Conservation (phyloP, 257 asterid genomes). For the Primulina huaijiensis region DNA sequence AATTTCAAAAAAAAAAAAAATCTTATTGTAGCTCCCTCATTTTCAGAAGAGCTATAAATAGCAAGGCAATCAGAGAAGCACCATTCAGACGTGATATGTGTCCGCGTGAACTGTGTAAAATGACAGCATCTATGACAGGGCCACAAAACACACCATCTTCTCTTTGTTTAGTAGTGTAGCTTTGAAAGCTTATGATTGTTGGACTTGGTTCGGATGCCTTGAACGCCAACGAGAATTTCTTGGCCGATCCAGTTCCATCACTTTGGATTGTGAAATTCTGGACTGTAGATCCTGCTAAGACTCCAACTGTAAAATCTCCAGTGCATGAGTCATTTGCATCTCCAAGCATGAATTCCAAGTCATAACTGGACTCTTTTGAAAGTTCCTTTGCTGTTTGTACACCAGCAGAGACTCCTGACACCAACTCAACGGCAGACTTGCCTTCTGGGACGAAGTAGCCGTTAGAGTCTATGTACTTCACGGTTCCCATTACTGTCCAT, state of each 20-base stretch:
- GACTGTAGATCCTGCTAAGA: conserved; percentile 44
- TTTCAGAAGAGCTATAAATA: conserved; percentile 31
- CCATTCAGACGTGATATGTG: conserved; percentile 15
- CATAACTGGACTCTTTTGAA: conserved; percentile 37
- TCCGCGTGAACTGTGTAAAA: conserved; percentile 33
- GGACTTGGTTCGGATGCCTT: conserved; percentile 34
- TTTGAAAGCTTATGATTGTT: conserved; percentile 45
- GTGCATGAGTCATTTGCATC: conserved; percentile 65
- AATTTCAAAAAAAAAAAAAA: too few species aligned
- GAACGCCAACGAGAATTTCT: conserved; percentile 38
- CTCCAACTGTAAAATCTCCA: conserved; percentile 48
- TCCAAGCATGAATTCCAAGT: conserved; percentile 52
- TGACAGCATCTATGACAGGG: conserved; percentile 53
- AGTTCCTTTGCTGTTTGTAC: conserved; percentile 50
- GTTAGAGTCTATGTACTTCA: conserved; percentile 49
- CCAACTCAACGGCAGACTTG: conserved; percentile 54
- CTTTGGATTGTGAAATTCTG: conserved; percentile 52
- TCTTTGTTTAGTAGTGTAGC: conserved; percentile 39
- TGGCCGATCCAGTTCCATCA: conserved; percentile 51
- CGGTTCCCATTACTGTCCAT: conserved; percentile 56
- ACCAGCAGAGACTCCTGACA: conserved; percentile 41
- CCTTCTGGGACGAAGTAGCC: conserved; percentile 51
- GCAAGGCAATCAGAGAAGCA: conserved; percentile 23
- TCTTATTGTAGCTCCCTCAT: conserved; percentile 10
- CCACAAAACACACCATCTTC: conserved; percentile 53